Base-by-base conservation (phyloP, 1,284 basidiomycete species). In the Boletellus deceptivus region DNA sequence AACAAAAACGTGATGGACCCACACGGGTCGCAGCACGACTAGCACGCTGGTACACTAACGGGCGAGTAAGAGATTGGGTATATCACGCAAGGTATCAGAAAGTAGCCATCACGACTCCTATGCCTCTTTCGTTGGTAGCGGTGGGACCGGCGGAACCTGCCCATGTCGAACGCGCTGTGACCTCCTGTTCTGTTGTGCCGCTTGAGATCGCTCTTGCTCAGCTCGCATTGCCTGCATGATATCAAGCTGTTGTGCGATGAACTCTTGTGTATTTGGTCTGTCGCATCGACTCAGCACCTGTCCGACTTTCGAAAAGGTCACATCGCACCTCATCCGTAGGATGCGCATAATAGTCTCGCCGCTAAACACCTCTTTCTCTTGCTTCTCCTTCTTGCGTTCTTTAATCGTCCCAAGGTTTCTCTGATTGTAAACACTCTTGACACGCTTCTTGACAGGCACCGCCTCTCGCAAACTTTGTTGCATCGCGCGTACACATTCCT, bases 331-430 rank as follows among this genome's bases (percentile, higher is more conserved):
- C 93, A 98, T 96, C 31, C 94, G 80, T 43, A 98, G 75, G 59
- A 98, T 95, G 49, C 92, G 78, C 77, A 98, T 83, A 53, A 97
- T 95, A 45, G 89, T 91, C 72, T 98, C 92, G 41, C 89, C 90
- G 18, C 75, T 79, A 48, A 75, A 72, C 2, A 77, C 77, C 53
- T 89, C 82, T 60, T 86, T 86, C 66, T 86, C 82, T 59, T 91
- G 79, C 62, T 84, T 98, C 72, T 94, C 92, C 65, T 84, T 86
- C 78, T 98, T 99, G 55, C 93, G 82, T 64, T 96, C 87, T 69
- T 88, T 88, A 70, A 99, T 99, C 4, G 97, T 99, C 8, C 96
- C 96, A 16, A 99, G 79, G 68, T 97, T 98, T 40, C 87, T 86
- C 60, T 93, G 91, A 5, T 83, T 77, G 59, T 93, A 89, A 29